Percentiles rank a stretch among this genome's conserved stretches.
Conservation (phyloP, 495 filamentous ascomycete species). For the Staphylotrichum tortipilum region DNA sequence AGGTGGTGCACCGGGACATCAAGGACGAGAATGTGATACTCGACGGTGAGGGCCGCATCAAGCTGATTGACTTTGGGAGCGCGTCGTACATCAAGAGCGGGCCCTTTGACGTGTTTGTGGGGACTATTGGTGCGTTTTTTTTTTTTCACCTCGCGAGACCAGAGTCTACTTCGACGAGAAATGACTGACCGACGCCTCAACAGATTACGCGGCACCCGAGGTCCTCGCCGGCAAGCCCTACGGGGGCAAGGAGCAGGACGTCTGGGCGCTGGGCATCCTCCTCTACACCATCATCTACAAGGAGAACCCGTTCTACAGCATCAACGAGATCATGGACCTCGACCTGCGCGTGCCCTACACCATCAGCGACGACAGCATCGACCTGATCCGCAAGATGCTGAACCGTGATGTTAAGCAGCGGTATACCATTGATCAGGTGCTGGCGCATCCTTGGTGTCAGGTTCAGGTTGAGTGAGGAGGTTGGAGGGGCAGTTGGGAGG, state of each 20-base stretch:
- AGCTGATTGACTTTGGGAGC: conserved; percentile 96
- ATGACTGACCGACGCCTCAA: neutral
- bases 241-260: conserved; percentile 92
- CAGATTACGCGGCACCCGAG: conserved; percentile 96
- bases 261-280: conserved; percentile 96
- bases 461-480: conserved; percentile 6
- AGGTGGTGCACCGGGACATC: conserved; percentile 95
- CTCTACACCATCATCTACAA: conserved; percentile 99
- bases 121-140: conserved; percentile 76
- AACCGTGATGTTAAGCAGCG: conserved; percentile 77
- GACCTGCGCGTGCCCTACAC: conserved; percentile 86
- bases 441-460: conserved; percentile 74
- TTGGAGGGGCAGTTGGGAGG: neutral
- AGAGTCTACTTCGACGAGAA: neutral
- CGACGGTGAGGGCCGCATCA: conserved; percentile 91
- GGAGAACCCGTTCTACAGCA: conserved; percentile 98
- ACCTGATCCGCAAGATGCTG: conserved; percentile 83
- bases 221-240: conserved; percentile 92
- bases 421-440: conserved; percentile 71
- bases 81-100: conserved; percentile 97
- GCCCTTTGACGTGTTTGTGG: conserved; percentile 98
- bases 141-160: neutral
- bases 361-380: conserved; percentile 84
- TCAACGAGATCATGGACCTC: conserved; percentile 98
- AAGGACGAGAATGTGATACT: conserved; percentile 97